Evolutionary conservation across 2,329 filamentous ascomycete genomes (phyloP).

Genomic region (Neofusicoccum kwambonambiense): DNA sequence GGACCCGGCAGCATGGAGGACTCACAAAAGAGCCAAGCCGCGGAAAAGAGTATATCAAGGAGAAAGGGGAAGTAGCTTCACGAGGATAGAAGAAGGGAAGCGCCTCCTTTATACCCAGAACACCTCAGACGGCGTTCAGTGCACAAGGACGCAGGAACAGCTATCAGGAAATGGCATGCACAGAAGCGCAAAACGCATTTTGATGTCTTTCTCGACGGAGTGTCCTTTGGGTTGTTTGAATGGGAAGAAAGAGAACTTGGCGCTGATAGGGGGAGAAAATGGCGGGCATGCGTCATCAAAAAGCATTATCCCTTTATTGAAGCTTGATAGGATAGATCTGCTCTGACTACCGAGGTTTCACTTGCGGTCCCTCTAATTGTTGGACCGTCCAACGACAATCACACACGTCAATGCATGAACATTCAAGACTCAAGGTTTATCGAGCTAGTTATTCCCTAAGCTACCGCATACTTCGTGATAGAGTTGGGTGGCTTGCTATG

Average conservation of each 20-base stretch:
- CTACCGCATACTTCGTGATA: conserved; percentile 7
- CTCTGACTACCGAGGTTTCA: neutral
- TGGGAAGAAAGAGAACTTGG: neutral
- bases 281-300: neutral
- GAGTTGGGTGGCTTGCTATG: neutral
- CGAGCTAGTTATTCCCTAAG: conserved; percentile 6
- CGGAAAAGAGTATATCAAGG: too few relatives aligned
- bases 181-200: too few relatives aligned
- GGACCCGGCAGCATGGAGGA: too few relatives aligned
- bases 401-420: neutral
- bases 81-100: too few relatives aligned
- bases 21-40: too few relatives aligned
- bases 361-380: neutral
- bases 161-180: too few relatives aligned
- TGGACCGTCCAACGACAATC: neutral
- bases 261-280: neutral
- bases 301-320: neutral
- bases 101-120: too few relatives aligned
- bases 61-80: too few relatives aligned
- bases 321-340: neutral
- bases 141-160: too few relatives aligned
- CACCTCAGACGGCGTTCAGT: too few relatives aligned
- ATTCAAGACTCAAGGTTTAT: neutral
- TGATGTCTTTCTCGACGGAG: too few relatives aligned
- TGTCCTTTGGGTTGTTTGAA: too few relatives aligned